Evolutionary conservation across 345 rosid genomes (phyloP), one percentile per base, ranked within the genome.

Genomic region (Gossypium raimondii): DNA sequence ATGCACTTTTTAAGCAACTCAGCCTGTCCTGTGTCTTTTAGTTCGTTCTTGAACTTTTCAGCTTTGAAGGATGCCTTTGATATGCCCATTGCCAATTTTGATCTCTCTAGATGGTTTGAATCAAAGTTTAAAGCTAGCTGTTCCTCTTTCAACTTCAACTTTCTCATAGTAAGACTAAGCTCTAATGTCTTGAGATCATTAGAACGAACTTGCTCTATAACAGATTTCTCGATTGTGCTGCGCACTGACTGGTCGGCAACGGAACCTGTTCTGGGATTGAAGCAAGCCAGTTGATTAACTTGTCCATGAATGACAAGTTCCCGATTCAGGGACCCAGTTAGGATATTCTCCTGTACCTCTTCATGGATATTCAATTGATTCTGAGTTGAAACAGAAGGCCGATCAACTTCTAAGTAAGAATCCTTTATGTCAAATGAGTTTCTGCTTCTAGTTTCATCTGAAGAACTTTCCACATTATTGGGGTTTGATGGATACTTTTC

Each of bases 41-140:
- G 58, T 73, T 90, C 76, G 51, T 77, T 90, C 87, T 89, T 92
- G 85, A 88, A 89, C 84, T 90, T 91, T 79, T 92, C 97, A 13
- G 75, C 85, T 76, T 73, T 80, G 78, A 95, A 93, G 48, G 93
- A 89, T 1, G 92, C 88, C 86, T 85, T 90, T 44, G 88, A 78
- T 43, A 73, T 80, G 67, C 84, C 92, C 93, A 91, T 78, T 41
- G 83, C 91, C 78, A 93, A 29, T 82, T 93, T 87, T 13, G 89
- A 83, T 43, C 89, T 91, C 88, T 77, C 85, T 25, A 92, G 82
- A 59, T 76, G 67, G 81, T 93, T 91, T 45, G 91, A 82, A 69
- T 91, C 96, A 68, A 16, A 45, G 45, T 65, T 82, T 65, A 90
- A 77, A 75, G 85, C 85, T 73, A 93, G 77, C 75, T 85, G 82